phyloP scores from a whole-genome alignment of 2,329 filamentous ascomycete species.

The Apiospora saccharicola region DNA sequence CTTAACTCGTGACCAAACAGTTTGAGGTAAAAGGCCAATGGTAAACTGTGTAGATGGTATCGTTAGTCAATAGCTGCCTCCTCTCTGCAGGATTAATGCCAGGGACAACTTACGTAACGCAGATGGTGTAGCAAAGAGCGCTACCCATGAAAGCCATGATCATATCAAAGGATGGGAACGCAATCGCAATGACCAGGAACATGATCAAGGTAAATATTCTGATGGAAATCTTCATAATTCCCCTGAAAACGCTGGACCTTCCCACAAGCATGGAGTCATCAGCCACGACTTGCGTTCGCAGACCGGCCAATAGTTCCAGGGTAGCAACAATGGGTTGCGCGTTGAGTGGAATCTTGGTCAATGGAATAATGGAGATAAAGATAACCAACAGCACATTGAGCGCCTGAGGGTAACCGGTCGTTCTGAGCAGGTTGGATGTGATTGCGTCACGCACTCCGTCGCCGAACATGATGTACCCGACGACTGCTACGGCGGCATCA shows the following conservation, averaged over 20 bases:
- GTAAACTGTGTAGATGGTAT: constrained; percentile 58
- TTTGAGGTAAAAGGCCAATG: constrained; percentile 87
- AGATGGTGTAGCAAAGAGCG: constrained; percentile 91
- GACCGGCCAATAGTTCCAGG: constrained; percentile 79
- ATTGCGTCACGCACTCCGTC: constrained; percentile 87
- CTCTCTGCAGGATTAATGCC: not conserved
- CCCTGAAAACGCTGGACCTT: constrained; percentile 63
- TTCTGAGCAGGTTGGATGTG: constrained; percentile 85
- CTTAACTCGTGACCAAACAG: constrained; percentile 80
- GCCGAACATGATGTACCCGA: constrained; percentile 94
- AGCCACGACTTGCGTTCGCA: constrained; percentile 59
- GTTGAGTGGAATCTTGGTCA: constrained; percentile 94
- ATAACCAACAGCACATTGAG: constrained; percentile 82
- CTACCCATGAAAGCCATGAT: constrained; percentile 93
- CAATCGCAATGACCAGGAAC: constrained; percentile 76
- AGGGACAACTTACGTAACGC: constrained; percentile 69
- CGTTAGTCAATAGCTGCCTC: not conserved
- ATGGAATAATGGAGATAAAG: constrained; percentile 89
- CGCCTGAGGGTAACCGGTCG: constrained; percentile 74
- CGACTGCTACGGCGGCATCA: constrained; percentile 81
- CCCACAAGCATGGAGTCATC: constrained; percentile 57
- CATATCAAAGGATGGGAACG: constrained; percentile 80
- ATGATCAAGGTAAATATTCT: constrained; percentile 72
- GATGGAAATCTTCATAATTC: constrained; percentile 64
- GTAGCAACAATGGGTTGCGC: constrained; percentile 88